phyloP scores from a whole-genome alignment of 116 monocot genomes.

The Zostera marina region DNA sequence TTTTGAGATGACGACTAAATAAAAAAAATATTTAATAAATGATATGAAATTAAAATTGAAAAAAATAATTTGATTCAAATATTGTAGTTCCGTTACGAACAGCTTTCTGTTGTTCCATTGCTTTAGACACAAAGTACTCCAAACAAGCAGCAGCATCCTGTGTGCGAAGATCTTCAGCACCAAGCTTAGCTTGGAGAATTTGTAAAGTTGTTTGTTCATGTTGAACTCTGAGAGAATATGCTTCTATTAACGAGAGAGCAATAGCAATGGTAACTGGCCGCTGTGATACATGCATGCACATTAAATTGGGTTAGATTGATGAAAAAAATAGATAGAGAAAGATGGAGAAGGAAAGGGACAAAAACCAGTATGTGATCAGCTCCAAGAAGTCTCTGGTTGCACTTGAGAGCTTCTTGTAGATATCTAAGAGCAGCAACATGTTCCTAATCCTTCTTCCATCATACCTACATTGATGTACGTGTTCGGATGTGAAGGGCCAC shows the following conservation, averaged over 20 bases:
- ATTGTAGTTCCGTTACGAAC: conserved; percentile 85
- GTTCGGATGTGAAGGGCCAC: conserved; percentile 94
- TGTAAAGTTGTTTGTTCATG: conserved; percentile 92
- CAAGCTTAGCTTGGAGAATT: conserved; percentile 88
- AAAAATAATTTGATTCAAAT: too few species aligned
- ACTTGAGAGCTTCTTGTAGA: conserved; percentile 97
- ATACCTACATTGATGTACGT: conserved; percentile 98
- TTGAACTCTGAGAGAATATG: conserved; percentile 84
- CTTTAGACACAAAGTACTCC: conserved; percentile 93
- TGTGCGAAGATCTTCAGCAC: conserved; percentile 89
- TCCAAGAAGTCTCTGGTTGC: conserved; percentile 86
- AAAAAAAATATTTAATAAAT: too few species aligned
- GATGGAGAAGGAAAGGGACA: conserved; percentile 1
- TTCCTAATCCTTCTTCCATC: conserved; percentile 99
- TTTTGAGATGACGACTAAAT: too few species aligned
- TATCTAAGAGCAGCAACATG: conserved; percentile 90
- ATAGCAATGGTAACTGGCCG: conserved; percentile 99
- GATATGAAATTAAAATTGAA: too few species aligned
- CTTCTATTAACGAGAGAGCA: conserved; percentile 95
- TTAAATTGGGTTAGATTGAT: not conserved
- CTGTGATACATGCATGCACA: conserved; percentile 15
- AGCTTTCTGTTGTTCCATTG: conserved; percentile 91
- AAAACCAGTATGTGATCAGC: conserved; percentile 90
- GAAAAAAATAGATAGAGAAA: not conserved
- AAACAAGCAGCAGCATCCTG: conserved; percentile 99